Percentiles rank a stretch among this genome's conserved stretches.
Evolutionary conservation across 78 protist species (phyloP).

Genomic region (Guillardia theta): DNA sequence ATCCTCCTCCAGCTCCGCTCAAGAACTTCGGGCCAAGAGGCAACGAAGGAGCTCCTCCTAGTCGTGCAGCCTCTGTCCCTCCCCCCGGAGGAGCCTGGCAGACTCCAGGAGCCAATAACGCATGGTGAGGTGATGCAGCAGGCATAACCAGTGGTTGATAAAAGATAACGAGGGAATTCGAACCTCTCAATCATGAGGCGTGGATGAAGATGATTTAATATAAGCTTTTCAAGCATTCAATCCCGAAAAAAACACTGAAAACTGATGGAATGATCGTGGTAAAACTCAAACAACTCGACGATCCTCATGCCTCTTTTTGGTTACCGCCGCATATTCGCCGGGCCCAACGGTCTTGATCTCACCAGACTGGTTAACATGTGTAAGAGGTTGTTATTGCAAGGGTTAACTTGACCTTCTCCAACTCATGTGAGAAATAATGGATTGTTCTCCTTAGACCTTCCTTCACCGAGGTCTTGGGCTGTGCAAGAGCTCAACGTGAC

Average conservation of each 20-base stretch:
- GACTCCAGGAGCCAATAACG: not conserved
- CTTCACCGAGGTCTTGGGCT: slow-evolving; percentile 45
- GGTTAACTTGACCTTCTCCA: not conserved
- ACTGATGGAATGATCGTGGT: not conserved
- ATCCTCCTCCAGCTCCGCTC: not conserved
- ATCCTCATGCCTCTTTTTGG: not conserved
- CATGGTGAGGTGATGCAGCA: not conserved
- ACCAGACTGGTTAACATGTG: not conserved
- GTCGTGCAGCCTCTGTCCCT: not conserved
- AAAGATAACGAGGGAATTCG: too few relatives aligned
- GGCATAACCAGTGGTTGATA: too few relatives aligned
- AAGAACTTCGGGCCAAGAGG: not conserved
- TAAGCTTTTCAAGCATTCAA: too few relatives aligned
- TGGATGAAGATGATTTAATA: too few relatives aligned
- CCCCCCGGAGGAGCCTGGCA: not conserved
- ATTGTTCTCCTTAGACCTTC: slow-evolving; percentile 52
- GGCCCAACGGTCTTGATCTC: not conserved
- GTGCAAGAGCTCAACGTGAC: not conserved
- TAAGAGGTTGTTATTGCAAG: not conserved
- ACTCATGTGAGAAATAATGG: slow-evolving; percentile 1
- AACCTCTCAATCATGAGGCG: too few relatives aligned
- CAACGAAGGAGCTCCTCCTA: not conserved
- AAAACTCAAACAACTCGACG: too few relatives aligned
- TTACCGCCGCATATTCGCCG: not conserved
- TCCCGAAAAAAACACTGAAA: too few relatives aligned